Percentiles rank a stretch among this genome's conserved stretches.
These are phyloP conservation scores for Diaporthe vexans DNA, from an alignment of 2,329 filamentous ascomycete genomes.

Conservation along the genomic window DNA sequence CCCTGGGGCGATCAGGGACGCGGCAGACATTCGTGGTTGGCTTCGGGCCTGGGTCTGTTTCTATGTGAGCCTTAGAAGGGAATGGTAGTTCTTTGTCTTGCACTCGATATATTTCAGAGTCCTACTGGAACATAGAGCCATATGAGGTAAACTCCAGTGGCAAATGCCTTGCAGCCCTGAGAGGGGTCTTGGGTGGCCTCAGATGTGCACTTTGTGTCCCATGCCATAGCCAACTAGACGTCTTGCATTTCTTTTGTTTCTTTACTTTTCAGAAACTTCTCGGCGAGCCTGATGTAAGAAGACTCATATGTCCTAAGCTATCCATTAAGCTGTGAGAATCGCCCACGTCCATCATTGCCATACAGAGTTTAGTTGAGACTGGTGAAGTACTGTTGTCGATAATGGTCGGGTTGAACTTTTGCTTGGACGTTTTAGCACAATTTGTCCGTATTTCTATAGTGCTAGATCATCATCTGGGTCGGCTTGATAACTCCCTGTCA, in stretches of 20 bases:
- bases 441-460: neutral
- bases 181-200: neutral
- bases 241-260: no score
- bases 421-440: no score
- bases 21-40: neutral
- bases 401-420: no score
- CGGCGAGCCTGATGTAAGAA: no score
- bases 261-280: neutral
- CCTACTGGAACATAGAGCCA: neutral
- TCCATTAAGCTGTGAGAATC: neutral
- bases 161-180: no score
- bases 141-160: no score
- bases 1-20: neutral
- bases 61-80: no score
- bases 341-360: neutral
- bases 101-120: neutral
- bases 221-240: neutral
- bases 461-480: conserved; percentile 4
- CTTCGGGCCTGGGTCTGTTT: neutral
- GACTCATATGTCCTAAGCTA: neutral
- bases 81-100: neutral
- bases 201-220: neutral
- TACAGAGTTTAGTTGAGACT: neutral
- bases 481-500: neutral
- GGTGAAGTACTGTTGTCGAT: neutral